phyloP scores from a whole-genome alignment of 2,329 filamentous ascomycete species.

The Botrytis pseudocinerea region DNA sequence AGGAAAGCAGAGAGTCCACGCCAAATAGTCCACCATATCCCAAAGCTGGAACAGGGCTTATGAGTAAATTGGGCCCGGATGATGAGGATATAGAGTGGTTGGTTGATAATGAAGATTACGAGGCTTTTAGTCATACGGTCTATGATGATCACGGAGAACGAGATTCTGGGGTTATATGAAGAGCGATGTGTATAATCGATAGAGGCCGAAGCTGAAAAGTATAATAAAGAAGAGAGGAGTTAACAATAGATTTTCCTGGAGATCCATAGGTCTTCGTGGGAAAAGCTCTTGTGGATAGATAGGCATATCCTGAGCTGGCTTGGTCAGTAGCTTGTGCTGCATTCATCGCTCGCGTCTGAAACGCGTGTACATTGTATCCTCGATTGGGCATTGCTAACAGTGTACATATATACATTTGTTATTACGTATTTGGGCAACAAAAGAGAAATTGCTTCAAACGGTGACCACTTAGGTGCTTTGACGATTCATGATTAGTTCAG shows the following conservation, averaged over 20 bases:
- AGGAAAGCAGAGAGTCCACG: conserved; percentile 50
- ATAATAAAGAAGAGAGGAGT: neutral
- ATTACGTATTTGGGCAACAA: neutral
- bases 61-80: conserved; percentile 52
- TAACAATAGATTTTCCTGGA: neutral
- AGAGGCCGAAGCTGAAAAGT: neutral
- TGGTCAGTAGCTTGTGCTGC: neutral
- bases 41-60: conserved; percentile 61
- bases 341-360: neutral
- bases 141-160: conserved; percentile 36
- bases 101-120: conserved; percentile 52
- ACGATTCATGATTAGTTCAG: neutral
- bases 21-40: conserved; percentile 62
- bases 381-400: neutral
- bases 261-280: neutral
- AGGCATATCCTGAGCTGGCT: neutral
- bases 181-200: neutral
- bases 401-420: neutral
- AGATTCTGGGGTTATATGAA: conserved; percentile 7
- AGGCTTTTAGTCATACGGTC: conserved; percentile 41
- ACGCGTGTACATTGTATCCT: neutral
- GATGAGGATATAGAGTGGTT: conserved; percentile 61
- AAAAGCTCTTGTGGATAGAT: neutral
- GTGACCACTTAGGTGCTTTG: neutral
- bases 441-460: neutral